Evolutionary conservation across 2,329 filamentous ascomycete species (phyloP).

Genomic region (Lithohypha guttulata): DNA sequence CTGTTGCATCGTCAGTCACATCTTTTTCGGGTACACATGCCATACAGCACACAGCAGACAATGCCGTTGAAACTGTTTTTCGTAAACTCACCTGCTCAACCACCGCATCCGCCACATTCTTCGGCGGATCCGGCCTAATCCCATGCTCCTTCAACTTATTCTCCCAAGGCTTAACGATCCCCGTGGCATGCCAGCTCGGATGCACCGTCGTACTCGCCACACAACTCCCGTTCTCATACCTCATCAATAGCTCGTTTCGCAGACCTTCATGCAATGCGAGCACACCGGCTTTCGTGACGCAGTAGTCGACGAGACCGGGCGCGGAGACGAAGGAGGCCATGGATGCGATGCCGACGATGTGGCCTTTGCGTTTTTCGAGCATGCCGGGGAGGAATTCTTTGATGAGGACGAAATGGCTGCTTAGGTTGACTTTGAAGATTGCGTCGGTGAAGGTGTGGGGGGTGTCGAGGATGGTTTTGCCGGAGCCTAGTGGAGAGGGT

Average conservation of each 20-base stretch:
- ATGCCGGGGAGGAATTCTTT: conserved; percentile 59
- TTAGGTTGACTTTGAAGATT: conserved; percentile 60
- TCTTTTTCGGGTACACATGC: too few relatives aligned
- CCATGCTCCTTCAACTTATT: conserved; percentile 46
- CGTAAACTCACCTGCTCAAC: too few relatives aligned
- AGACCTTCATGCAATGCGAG: conserved; percentile 59
- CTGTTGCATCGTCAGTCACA: too few relatives aligned
- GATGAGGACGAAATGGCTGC: conserved; percentile 56
- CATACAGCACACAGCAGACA: too few relatives aligned
- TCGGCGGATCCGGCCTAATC: conserved; percentile 16
- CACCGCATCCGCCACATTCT: conserved; percentile 52
- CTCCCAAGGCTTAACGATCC: conserved; percentile 38
- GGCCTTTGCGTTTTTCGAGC: conserved; percentile 55
- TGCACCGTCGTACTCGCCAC: conserved; percentile 19
- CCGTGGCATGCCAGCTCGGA: conserved; percentile 19
- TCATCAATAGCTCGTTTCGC: conserved; percentile 45
- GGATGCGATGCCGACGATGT: conserved; percentile 60
- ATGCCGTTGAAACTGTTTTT: too few relatives aligned
- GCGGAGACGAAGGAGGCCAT: conserved; percentile 51
- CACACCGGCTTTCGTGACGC: conserved; percentile 54
- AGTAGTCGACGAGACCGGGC: conserved; percentile 58
- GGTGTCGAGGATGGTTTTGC: conserved; percentile 50
- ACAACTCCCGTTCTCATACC: conserved; percentile 34
- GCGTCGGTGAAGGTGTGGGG: conserved; percentile 50
- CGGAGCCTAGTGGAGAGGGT: conserved; percentile 22